Conservation (phyloP, 1,139 yeast genomes). For the Magnusiomyces fungicola region DNA sequence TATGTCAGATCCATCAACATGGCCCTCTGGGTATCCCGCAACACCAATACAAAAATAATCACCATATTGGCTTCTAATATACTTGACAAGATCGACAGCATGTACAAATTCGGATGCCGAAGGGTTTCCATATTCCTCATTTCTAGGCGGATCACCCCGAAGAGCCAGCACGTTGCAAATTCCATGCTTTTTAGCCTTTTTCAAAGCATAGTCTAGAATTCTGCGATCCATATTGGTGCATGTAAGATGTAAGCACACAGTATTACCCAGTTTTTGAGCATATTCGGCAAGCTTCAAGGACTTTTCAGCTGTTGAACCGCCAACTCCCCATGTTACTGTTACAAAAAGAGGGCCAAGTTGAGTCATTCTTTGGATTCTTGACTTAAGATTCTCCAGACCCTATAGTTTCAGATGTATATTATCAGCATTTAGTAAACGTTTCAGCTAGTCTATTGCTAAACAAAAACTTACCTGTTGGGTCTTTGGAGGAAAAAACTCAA, state of each 20-base stretch:
- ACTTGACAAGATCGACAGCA: slow-evolving; percentile 78
- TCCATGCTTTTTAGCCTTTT: slow-evolving; percentile 64
- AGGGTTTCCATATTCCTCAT: slow-evolving; percentile 51
- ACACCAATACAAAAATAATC: slow-evolving; percentile 82
- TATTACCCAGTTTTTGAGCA: slow-evolving; percentile 64
- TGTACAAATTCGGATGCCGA: slow-evolving; percentile 47
- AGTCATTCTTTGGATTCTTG: slow-evolving; percentile 84
- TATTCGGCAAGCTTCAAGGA: slow-evolving; percentile 79
- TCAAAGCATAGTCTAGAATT: slow-evolving; percentile 72
- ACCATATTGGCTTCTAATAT: slow-evolving; percentile 62
- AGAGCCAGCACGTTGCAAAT: slow-evolving; percentile 83
- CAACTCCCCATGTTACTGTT: slow-evolving; percentile 98
- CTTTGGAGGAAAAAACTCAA: slow-evolving; percentile 97
- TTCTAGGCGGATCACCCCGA: slow-evolving; percentile 94
- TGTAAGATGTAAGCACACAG: slow-evolving; percentile 89
- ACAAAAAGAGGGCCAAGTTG: slow-evolving; percentile 82
- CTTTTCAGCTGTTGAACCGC: slow-evolving; percentile 86
- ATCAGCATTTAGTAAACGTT: no score
- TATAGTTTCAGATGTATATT: no score
- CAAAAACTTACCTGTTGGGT: slow-evolving; percentile 65
- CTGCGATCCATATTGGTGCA: slow-evolving; percentile 85
- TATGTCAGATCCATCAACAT: slow-evolving; percentile 66
- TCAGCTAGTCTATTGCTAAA: no score
- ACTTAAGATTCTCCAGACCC: slow-evolving; percentile 76
- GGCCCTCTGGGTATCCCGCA: slow-evolving; percentile 96